Evolutionary conservation across 805 yeast species (phyloP), one percentile per base, ranked within the genome.

Genomic region (Jamesozyma lodderae): DNA sequence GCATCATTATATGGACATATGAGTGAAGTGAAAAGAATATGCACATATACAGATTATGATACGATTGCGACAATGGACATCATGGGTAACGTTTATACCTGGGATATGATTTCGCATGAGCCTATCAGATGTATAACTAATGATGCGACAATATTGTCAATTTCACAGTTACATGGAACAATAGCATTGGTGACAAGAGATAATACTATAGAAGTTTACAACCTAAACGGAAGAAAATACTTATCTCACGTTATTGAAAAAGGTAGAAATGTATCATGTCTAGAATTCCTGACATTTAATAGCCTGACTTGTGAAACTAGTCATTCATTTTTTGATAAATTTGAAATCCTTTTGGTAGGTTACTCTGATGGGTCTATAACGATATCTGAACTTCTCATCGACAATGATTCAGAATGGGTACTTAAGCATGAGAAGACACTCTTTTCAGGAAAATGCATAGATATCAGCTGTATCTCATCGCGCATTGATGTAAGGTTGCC

Each of bases 41-140:
- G 63, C 27, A 65, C 68, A 23, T 70, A 79, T 19, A 60, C 68
- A 6, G 70, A 75, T 30, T 79, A 67, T 51, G 76, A 79, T 37
- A 54, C 70, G 3, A 63, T 80, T 8, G 43, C 79, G 10, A 72
- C 80, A 42, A 55, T 74, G 18, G 86, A 81, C 51, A 47, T 38
- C 0, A 61, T 54, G 7, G 90, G 94, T 1, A 55, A 55, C 2
- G 72, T 77, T 2, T 67, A 68, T 15, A 44, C 77, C 4, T 84
- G 94, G 90, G 85, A 84, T 48, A 46, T 76, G 28, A 67, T 76
- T 2, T 53, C 77, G 22, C 66, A 64, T 36, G 68, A 68, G 36
- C 67, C 70, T 31, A 69, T 81, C 3, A 58, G 83, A 40, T 52
- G 54, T 27, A 42, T 53, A 6, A 42, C 51, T 7, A 36, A 43